phyloP scores from a whole-genome alignment of 2,329 filamentous ascomycete genomes.

The Whalleya microplaca region DNA sequence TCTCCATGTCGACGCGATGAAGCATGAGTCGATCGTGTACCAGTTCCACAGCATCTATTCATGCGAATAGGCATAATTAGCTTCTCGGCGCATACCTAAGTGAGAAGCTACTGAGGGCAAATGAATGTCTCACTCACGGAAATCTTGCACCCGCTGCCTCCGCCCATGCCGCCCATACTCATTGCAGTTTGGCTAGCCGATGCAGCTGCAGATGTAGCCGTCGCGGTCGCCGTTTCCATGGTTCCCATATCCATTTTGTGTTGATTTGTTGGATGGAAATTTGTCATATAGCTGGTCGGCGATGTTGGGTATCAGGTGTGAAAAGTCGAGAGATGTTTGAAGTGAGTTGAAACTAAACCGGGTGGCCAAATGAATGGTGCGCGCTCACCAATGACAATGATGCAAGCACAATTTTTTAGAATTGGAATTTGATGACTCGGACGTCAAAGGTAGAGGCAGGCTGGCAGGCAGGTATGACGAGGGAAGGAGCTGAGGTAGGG shows the following conservation, averaged over 20 bases:
- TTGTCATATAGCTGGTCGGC: neutral
- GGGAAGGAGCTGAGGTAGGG: no score
- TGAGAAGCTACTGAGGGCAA: slow-evolving; percentile 27
- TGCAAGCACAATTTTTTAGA: no score
- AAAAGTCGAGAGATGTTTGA: neutral
- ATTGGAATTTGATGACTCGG: no score
- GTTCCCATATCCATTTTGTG: neutral
- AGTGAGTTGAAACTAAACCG: no score
- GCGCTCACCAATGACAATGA: no score
- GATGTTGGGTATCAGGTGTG: neutral
- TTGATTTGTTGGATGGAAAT: neutral
- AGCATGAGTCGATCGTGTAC: slow-evolving; percentile 73
- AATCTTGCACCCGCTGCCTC: slow-evolving; percentile 44
- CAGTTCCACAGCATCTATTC: slow-evolving; percentile 79
- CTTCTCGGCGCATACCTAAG: neutral
- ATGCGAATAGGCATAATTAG: slow-evolving; percentile 5
- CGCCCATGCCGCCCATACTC: slow-evolving; percentile 27
- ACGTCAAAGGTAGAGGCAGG: no score
- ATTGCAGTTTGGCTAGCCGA: slow-evolving; percentile 1
- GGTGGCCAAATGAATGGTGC: no score
- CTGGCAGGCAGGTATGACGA: no score
- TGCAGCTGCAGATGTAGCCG: slow-evolving; percentile 15
- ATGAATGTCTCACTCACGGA: slow-evolving; percentile 39
- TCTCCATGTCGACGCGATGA: slow-evolving; percentile 72
- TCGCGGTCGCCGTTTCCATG: slow-evolving; percentile 17